Evolutionary conservation across 1,139 yeast genomes (phyloP), one percentile per base, ranked within the genome.

Genomic region (Yarrowia galli): DNA sequence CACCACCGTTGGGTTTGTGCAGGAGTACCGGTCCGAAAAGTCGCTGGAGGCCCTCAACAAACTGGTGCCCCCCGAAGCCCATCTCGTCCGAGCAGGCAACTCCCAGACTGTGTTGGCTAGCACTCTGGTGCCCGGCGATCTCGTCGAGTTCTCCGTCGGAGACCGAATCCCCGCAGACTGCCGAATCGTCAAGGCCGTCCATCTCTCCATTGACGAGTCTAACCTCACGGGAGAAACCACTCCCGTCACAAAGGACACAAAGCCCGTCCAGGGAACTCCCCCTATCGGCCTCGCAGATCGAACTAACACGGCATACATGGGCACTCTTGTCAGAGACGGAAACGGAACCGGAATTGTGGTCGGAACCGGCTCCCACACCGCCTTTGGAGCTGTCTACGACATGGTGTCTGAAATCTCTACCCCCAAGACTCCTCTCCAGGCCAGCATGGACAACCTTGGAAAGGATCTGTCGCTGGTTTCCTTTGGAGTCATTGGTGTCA

Each of bases 101-200:
- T 85, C 89, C 13, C 87, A 89, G 56, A 85, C 88, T n/a, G 92
- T 91, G 3, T 81, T 92, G 72, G 99, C 98, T 0, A 84, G 92
- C 0, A 85, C 86, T 64, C 84, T 95, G 71, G 98, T 95, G 32
- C 98, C 98, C 2, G 99, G 98, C 66, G 98, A 95, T 77, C 79
- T 95, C 75, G 96, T 95, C 46, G 90, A 88, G 74, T 91, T 95
- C 74, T 78, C 87, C 51, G 95, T 92, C 68, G 99, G 99, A 73
- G 99, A 95, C 78, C 84, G 97, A 71, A 89, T 95, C 68, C 98
- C 99, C 1, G 98, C 98, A 0, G 98, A 95, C 78, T 80, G 93
- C 54, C 84, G 98, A 74, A 82, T 95, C 69, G 84, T 88, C 2
- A 89, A 89, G 70, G 87, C 96, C 1, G 89, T 86, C 25, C 95